Conservation (phyloP, 2,329 filamentous ascomycete species). For the Camillea tinctor region DNA sequence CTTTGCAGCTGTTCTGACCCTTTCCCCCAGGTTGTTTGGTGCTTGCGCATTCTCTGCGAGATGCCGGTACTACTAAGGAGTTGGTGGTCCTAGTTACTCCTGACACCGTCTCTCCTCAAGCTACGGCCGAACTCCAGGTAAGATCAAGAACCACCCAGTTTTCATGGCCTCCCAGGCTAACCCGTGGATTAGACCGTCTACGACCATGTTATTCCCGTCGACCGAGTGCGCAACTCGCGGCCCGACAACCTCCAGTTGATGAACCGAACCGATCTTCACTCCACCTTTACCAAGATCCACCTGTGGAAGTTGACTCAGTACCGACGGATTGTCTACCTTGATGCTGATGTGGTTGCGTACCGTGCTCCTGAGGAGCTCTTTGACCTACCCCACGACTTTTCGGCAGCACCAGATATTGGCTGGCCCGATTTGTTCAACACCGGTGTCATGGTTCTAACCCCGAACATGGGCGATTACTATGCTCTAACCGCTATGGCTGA, state of each 20-base stretch:
- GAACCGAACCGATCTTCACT: constrained; percentile 85
- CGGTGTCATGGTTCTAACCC: constrained; percentile 90
- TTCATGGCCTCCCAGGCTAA: constrained; percentile 7
- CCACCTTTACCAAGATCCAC: constrained; percentile 94
- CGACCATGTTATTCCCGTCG: constrained; percentile 84
- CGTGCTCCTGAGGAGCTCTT: constrained; percentile 93
- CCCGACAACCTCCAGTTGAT: constrained; percentile 87
- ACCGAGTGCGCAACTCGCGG: constrained; percentile 71
- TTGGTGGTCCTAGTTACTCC: constrained; percentile 80
- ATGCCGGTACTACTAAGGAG: constrained; percentile 83
- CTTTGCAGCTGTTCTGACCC: constrained; percentile 13
- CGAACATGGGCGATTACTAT: constrained; percentile 84
- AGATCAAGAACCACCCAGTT: constrained; percentile 18
- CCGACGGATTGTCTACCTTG: constrained; percentile 88
- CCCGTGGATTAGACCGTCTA: constrained; percentile 65
- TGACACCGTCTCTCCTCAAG: constrained; percentile 73
- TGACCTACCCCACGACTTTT: constrained; percentile 57
- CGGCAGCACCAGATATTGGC: constrained; percentile 87
- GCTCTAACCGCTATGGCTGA: constrained; percentile 81
- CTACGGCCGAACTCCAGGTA: constrained; percentile 77
- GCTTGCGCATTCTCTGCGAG: constrained; percentile 88
- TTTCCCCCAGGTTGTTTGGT: constrained; percentile 74
- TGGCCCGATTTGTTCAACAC: constrained; percentile 99
- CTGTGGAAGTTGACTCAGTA: constrained; percentile 92
- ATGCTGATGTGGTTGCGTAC: constrained; percentile 89